Evolutionary conservation across 768 basidiomycete species (phyloP).

Genomic region (Mycena latifolia): DNA sequence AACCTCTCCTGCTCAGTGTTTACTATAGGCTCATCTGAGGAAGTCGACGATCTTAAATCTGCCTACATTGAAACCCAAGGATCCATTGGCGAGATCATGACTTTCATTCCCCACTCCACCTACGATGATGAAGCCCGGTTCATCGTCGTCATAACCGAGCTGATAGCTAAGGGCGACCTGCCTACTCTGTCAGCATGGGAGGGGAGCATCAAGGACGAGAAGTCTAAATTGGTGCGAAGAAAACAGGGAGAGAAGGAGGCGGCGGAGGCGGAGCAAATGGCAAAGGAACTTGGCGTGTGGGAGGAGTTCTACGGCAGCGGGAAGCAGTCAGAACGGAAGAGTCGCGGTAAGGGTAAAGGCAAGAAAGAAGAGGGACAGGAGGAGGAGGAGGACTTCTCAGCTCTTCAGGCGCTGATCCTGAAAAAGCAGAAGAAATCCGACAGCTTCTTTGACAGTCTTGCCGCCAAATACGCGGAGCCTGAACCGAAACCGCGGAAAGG

Average conservation of each 20-base stretch:
- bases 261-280: conserved; percentile 84
- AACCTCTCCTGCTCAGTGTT: conserved; percentile 4
- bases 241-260: conserved; percentile 86
- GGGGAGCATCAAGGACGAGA: conserved; percentile 81
- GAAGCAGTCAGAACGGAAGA: conserved; percentile 70
- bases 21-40: conserved; percentile 83
- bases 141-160: conserved; percentile 71
- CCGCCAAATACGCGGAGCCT: conserved; percentile 77
- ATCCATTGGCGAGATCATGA: conserved; percentile 85
- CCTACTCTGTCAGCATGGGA: conserved; percentile 72
- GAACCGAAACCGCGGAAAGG: conserved; percentile 60
- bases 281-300: conserved; percentile 93
- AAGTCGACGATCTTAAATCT: conserved; percentile 79
- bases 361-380: conserved; percentile 54
- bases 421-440: conserved; percentile 77
- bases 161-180: conserved; percentile 75
- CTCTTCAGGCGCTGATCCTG: conserved; percentile 84
- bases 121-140: conserved; percentile 90
- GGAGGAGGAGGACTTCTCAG: conserved; percentile 66
- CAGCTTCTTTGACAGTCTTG: conserved; percentile 80
- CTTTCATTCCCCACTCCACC: conserved; percentile 87
- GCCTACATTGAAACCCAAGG: conserved; percentile 83
- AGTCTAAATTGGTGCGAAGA: conserved; percentile 78
- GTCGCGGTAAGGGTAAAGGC: conserved; percentile 64
- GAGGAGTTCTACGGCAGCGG: conserved; percentile 92